phyloP scores from a whole-genome alignment of 2,329 filamentous ascomycete genomes.

The Hypoxylon sp. region DNA sequence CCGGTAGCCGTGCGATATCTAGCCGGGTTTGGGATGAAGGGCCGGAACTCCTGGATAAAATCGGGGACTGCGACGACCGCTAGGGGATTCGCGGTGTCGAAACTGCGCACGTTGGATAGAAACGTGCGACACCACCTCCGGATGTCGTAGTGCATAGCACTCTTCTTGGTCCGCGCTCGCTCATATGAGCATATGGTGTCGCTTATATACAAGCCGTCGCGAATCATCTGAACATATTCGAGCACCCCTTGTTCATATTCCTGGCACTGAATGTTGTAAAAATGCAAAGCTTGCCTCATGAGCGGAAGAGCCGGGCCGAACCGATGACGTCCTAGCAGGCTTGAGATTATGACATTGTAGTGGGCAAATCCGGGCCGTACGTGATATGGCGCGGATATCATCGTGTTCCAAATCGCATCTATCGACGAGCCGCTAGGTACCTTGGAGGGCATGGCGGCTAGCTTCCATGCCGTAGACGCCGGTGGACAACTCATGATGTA shows the following conservation, averaged over 20 bases:
- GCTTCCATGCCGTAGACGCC: conserved; percentile 48
- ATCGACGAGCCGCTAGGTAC: conserved; percentile 55
- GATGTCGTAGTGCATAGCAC: conserved; percentile 46
- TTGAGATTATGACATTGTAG: conserved; percentile 59
- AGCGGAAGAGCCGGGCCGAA: conserved; percentile 32
- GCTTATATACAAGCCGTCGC: conserved; percentile 34
- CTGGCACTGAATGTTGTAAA: conserved; percentile 42
- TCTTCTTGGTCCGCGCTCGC: conserved; percentile 40
- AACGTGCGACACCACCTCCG: conserved; percentile 40
- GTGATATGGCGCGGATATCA: conserved; percentile 66
- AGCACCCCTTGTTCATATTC: conserved; percentile 39
- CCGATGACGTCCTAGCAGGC: conserved; percentile 35
- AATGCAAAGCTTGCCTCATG: conserved; percentile 41
- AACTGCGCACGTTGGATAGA: conserved; percentile 29
- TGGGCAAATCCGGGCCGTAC: conserved; percentile 65
- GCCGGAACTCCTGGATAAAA: conserved; percentile 56
- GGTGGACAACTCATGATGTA: conserved; percentile 61
- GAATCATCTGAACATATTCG: conserved; percentile 38
- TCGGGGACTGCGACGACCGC: conserved; percentile 48
- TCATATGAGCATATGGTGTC: conserved; percentile 35
- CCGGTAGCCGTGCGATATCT: conserved; percentile 50
- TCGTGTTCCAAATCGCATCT: conserved; percentile 63
- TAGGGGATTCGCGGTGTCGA: conserved; percentile 9
- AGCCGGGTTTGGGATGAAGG: conserved; percentile 52
- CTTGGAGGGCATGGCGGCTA: conserved; percentile 43